These are phyloP conservation scores for Corynespora cassiicola DNA, from an alignment of 2,329 filamentous ascomycete genomes.

Conservation along the genomic window DNA sequence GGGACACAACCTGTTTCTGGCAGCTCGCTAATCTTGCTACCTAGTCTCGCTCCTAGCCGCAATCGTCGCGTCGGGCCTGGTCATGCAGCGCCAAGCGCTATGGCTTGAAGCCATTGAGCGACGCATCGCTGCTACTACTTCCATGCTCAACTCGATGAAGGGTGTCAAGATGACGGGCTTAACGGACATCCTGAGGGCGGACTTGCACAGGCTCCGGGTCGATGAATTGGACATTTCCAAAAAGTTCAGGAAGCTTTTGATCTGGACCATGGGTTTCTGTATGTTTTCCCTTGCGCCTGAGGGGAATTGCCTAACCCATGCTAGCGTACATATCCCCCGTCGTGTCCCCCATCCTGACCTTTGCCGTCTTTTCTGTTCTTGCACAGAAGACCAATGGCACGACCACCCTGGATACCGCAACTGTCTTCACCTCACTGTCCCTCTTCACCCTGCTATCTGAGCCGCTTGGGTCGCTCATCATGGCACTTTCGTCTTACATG, in stretches of 20 bases:
- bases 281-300: conserved; percentile 9
- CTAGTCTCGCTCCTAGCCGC: conserved; percentile 32
- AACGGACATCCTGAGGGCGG: conserved; percentile 34
- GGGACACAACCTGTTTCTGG: too few species aligned
- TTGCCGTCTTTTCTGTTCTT: conserved; percentile 52
- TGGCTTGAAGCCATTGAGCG: conserved; percentile 55
- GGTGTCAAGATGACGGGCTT: conserved; percentile 55
- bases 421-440: conserved; percentile 55
- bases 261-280: conserved; percentile 45
- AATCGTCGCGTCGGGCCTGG: conserved; percentile 33
- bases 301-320: conserved; percentile 7
- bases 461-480: conserved; percentile 54
- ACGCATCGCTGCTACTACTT: conserved; percentile 50
- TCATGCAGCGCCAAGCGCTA: conserved; percentile 39
- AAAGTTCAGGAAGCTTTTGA: conserved; percentile 42
- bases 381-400: conserved; percentile 41
- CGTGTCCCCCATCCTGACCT: conserved; percentile 53
- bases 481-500: conserved; percentile 53
- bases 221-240: conserved; percentile 43
- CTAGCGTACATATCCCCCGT: conserved; percentile 38
- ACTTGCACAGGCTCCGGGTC: conserved; percentile 37
- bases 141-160: conserved; percentile 54
- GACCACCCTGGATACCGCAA: conserved; percentile 47
- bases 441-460: conserved; percentile 56
- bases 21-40: conserved; percentile 1